phyloP scores from a whole-genome alignment of 2,329 filamentous ascomycete species.

The Aureobasidium sp. region DNA sequence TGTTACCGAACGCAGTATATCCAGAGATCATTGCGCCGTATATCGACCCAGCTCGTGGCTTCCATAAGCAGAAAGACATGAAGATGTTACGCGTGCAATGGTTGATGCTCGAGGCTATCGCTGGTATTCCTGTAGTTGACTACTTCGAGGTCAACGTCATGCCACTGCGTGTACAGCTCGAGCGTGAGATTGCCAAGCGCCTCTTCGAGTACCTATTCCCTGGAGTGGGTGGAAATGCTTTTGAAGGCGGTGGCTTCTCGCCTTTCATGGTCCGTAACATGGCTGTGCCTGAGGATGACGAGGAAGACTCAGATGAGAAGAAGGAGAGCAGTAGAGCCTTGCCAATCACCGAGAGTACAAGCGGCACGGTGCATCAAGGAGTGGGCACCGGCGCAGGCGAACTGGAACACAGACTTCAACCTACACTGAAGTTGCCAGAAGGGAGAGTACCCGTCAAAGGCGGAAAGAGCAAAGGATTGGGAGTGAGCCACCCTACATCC shows the following conservation, averaged over 20 bases:
- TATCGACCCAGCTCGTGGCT: constrained; percentile 54
- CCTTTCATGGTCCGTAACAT: constrained; percentile 54
- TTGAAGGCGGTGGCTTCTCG: constrained; percentile 50
- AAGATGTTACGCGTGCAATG: constrained; percentile 94
- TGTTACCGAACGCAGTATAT: constrained; percentile 84
- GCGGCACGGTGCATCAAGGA: constrained; percentile 28
- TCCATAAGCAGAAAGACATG: constrained; percentile 54
- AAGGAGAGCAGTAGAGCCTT: neutral
- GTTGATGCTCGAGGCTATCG: constrained; percentile 97
- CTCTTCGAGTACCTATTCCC: constrained; percentile 98
- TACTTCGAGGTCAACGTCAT: constrained; percentile 93
- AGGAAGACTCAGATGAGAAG: constrained; percentile 37
- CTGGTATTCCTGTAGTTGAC: constrained; percentile 93
- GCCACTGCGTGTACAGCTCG: constrained; percentile 87
- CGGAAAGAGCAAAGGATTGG: constrained; percentile 29
- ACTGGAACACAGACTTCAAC: constrained; percentile 73
- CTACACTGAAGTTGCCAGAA: constrained; percentile 60
- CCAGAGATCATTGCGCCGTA: constrained; percentile 94
- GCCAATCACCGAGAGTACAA: neutral
- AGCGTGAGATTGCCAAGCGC: constrained; percentile 84
- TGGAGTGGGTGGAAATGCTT: constrained; percentile 53
- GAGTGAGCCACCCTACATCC: constrained; percentile 22
- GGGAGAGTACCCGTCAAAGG: constrained; percentile 21
- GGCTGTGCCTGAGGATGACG: constrained; percentile 39
- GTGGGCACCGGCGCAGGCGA: constrained; percentile 61